Conservation (phyloP, 371 early-diverging fungal species). For the Syncephalastrum monosporum region DNA sequence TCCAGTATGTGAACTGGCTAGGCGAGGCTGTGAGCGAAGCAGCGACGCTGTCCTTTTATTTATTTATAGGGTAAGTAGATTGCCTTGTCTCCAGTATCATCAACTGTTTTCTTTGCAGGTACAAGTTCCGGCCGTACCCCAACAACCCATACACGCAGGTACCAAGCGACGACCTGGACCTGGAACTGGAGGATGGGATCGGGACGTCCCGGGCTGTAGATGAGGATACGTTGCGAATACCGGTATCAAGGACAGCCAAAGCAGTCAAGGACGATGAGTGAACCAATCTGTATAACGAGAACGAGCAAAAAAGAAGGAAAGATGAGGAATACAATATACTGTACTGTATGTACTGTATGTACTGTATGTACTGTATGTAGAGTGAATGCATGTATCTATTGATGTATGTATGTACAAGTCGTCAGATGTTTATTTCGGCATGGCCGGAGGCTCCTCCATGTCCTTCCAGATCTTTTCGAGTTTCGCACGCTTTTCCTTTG, state of each 20-base stretch:
- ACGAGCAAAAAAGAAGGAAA: no score
- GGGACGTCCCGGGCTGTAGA: neutral
- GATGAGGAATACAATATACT: no score
- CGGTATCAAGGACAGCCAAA: no score
- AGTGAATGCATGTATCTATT: no score
- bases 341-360: no score
- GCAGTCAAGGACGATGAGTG: no score
- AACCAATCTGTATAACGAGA: neutral
- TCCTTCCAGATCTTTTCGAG: conserved; percentile 48
- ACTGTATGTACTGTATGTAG: no score
- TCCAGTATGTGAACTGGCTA: conserved; percentile 53
- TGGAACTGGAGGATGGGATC: conserved; percentile 8
- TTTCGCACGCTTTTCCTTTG: conserved; percentile 20
- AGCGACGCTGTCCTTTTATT: conserved; percentile 51
- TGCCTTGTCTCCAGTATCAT: neutral
- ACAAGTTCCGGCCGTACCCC: conserved; percentile 51
- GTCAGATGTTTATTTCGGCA: no score
- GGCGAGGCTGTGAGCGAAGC: conserved; percentile 52
- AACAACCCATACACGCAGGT: conserved; percentile 56
- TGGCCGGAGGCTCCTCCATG: conserved; percentile 44
- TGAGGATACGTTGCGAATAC: neutral
- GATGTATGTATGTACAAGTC: no score
- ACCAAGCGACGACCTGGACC: conserved; percentile 34
- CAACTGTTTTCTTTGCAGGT: neutral
- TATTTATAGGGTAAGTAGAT: conserved; percentile 44